These are phyloP conservation scores for Fusarium succisae DNA, from an alignment of 2,329 filamentous ascomycete genomes.

Conservation along the genomic window DNA sequence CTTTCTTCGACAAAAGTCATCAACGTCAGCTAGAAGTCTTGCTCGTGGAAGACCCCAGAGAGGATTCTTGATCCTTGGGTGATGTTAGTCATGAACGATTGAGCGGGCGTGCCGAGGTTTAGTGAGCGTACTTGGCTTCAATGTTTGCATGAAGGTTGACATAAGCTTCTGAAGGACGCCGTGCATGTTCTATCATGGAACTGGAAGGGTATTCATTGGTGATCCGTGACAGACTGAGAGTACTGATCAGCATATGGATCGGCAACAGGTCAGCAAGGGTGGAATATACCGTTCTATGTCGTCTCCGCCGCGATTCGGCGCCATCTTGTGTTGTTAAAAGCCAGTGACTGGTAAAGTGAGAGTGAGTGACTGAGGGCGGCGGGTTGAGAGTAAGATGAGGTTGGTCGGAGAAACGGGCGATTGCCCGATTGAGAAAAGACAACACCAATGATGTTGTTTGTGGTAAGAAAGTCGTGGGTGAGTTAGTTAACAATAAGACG, in stretches of 20 bases:
- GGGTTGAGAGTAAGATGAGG: not conserved
- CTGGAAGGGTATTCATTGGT: constrained; percentile 43
- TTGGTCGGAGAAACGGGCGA: not conserved
- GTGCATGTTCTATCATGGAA: constrained; percentile 50
- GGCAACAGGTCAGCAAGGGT: not conserved
- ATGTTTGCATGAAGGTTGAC: constrained; percentile 57
- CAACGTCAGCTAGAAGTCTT: constrained; percentile 64
- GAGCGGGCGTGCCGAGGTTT: too few relatives aligned
- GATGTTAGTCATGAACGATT: constrained; percentile 22
- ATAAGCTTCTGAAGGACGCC: constrained; percentile 44
- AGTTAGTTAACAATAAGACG: not conserved
- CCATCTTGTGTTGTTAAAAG: constrained; percentile 24
- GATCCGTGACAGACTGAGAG: constrained; percentile 33
- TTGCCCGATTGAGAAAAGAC: not conserved
- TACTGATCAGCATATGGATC: constrained; percentile 27
- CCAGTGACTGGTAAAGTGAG: not conserved
- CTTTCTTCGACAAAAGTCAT: constrained; percentile 69
- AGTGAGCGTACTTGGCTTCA: constrained; percentile 54
- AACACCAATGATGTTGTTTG: not conserved
- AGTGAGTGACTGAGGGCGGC: not conserved
- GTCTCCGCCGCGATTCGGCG: constrained; percentile 38
- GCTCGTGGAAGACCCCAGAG: constrained; percentile 62
- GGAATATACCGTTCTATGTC: constrained; percentile 42
- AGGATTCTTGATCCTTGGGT: constrained; percentile 54
- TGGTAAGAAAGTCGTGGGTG: too few relatives aligned